phyloP scores from a whole-genome alignment of 2,329 filamentous ascomycete genomes.

The Colletotrichum cereale region DNA sequence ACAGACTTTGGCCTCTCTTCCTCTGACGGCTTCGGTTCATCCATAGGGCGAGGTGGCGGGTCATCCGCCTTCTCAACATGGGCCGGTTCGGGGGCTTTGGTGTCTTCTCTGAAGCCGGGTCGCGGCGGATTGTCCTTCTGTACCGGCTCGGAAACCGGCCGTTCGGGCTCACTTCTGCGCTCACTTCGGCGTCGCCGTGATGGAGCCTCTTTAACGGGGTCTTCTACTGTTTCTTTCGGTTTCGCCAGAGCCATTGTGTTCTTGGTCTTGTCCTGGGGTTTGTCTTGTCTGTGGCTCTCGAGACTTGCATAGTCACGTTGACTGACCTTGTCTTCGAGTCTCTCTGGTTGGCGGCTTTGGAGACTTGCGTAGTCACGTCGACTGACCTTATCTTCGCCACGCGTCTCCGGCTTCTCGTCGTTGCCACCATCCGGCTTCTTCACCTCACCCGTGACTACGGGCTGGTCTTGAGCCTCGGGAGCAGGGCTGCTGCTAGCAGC shows the following conservation, averaged over 20 bases:
- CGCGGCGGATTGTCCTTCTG: not conserved
- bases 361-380: not conserved
- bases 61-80: not conserved
- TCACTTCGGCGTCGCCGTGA: conserved; percentile 11
- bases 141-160: not conserved
- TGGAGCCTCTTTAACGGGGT: not conserved
- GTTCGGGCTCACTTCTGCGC: conserved; percentile 12
- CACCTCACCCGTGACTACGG: not conserved
- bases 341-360: not conserved
- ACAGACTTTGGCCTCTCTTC: conserved; percentile 50
- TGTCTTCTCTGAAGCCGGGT: conserved; percentile 1
- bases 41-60: not conserved
- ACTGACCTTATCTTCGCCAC: not conserved
- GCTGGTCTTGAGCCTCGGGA: conserved; percentile 42
- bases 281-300: not conserved
- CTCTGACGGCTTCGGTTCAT: conserved; percentile 37
- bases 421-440: not conserved
- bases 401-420: not conserved
- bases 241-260: not conserved
- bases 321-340: not conserved
- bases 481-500: conserved; percentile 61
- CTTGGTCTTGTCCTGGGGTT: not conserved
- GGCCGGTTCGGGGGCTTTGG: not conserved
- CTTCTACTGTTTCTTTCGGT: not conserved
- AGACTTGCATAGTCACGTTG: not conserved